Percentiles rank a stretch among this genome's conserved stretches.
These are phyloP conservation scores for Suillus weaverae DNA, from an alignment of 768 basidiomycete species.

Conservation along the genomic window DNA sequence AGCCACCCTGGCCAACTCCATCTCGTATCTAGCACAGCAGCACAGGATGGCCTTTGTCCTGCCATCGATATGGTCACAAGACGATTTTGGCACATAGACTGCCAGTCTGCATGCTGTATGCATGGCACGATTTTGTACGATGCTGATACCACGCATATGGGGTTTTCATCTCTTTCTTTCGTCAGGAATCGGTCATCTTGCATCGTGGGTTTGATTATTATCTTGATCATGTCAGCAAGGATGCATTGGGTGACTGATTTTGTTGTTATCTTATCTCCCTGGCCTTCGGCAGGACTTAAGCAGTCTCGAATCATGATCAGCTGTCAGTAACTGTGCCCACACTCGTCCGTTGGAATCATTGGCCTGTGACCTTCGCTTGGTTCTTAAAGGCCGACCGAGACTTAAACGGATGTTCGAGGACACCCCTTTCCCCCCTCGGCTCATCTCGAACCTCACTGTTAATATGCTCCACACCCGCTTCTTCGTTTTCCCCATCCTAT, in stretches of 20 bases:
- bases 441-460: not conserved
- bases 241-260: not conserved
- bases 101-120: not conserved
- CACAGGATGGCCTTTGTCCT: not conserved
- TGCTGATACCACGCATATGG: not conserved
- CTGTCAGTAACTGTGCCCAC: not conserved
- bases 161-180: not conserved
- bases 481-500: not conserved
- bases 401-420: not conserved
- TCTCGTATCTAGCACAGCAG: not conserved
- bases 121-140: not conserved
- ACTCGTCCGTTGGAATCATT: not conserved
- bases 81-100: not conserved
- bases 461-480: not conserved
- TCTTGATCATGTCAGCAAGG: constrained; percentile 11
- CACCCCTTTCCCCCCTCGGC: not conserved
- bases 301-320: not conserved
- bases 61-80: not conserved
- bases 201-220: constrained; percentile 11
- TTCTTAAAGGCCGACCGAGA: constrained; percentile 1
- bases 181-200: constrained; percentile 5
- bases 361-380: not conserved
- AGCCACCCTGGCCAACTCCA: not conserved
- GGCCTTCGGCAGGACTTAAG: not conserved
- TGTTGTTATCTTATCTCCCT: constrained; percentile 5